These are phyloP conservation scores for Lithohypha guttulata DNA, from an alignment of 2,329 filamentous ascomycete genomes.

Conservation along the genomic window DNA sequence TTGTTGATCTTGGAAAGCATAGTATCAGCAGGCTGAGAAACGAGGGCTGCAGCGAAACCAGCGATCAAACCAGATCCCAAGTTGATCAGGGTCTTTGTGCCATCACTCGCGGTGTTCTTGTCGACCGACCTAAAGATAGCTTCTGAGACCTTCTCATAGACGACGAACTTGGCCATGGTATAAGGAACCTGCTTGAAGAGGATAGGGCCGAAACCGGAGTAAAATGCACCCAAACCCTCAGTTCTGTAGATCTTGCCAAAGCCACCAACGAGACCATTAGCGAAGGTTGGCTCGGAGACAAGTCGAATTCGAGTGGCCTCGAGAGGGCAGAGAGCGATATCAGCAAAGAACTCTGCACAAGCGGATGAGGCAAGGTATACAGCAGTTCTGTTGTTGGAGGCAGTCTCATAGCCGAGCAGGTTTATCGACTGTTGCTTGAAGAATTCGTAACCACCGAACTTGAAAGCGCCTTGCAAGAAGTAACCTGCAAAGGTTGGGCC, in stretches of 20 bases:
- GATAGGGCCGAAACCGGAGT: conserved; percentile 82
- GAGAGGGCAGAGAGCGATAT: conserved; percentile 68
- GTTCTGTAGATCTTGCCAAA: conserved; percentile 73
- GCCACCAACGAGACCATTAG: conserved; percentile 65
- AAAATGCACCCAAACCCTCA: conserved; percentile 78
- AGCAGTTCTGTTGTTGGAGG: conserved; percentile 66
- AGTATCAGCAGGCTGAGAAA: conserved; percentile 85
- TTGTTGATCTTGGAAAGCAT: conserved; percentile 97
- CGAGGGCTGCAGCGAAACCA: conserved; percentile 73
- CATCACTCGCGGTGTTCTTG: conserved; percentile 58
- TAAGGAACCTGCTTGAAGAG: conserved; percentile 85
- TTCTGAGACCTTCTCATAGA: conserved; percentile 81
- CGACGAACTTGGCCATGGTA: conserved; percentile 92
- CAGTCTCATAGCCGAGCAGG: conserved; percentile 64
- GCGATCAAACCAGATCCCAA: conserved; percentile 75
- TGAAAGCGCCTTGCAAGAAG: conserved; percentile 88
- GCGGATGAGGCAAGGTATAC: conserved; percentile 64
- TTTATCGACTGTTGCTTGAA: conserved; percentile 91
- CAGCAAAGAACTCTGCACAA: conserved; percentile 53
- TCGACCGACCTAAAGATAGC: conserved; percentile 56
- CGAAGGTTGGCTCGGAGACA: conserved; percentile 77
- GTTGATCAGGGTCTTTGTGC: conserved; percentile 69
- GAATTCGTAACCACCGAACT: conserved; percentile 91
- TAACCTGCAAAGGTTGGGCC: conserved; percentile 82
- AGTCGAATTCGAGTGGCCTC: conserved; percentile 91